Evolutionary conservation across 164 flowering plant genomes (phyloP).

Genomic region (Echeveria elegans): DNA sequence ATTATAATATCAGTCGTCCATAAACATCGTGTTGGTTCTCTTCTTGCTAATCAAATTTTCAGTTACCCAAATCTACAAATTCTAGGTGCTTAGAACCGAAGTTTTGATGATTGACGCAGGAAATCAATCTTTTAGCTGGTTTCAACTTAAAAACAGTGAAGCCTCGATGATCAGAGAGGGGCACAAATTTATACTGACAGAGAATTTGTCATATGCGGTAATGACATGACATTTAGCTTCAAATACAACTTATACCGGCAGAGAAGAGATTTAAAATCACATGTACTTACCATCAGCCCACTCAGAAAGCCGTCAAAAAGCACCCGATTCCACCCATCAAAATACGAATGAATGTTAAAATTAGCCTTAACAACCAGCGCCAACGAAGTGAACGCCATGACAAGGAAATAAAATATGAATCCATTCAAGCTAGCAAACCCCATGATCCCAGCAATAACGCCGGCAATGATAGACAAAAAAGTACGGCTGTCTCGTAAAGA

Average conservation of each 20-base stretch:
- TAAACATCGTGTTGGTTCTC: not conserved
- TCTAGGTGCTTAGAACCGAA: not conserved
- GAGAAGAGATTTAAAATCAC: no score
- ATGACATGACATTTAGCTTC: not conserved
- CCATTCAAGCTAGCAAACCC: constrained; percentile 82
- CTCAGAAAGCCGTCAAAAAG: constrained; percentile 73
- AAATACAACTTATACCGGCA: not conserved
- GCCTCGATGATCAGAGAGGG: not conserved
- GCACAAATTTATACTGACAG: not conserved
- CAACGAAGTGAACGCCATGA: constrained; percentile 82
- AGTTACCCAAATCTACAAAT: not conserved
- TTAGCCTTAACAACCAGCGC: constrained; percentile 77
- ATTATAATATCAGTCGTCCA: not conserved
- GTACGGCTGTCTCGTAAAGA: constrained; percentile 68
- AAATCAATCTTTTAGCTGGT: no score
- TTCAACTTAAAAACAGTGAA: no score
- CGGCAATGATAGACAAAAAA: constrained; percentile 90
- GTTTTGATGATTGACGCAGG: no score
- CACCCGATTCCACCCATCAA: constrained; percentile 78
- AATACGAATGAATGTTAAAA: constrained; percentile 65
- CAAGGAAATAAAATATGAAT: constrained; percentile 67
- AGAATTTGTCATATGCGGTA: not conserved
- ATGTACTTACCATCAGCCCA: constrained; percentile 71
- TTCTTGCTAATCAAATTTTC: not conserved
- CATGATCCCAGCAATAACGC: constrained; percentile 86